Conservation (phyloP, 2,329 filamentous ascomycete species). For the Drechmeria coniospora region DNA sequence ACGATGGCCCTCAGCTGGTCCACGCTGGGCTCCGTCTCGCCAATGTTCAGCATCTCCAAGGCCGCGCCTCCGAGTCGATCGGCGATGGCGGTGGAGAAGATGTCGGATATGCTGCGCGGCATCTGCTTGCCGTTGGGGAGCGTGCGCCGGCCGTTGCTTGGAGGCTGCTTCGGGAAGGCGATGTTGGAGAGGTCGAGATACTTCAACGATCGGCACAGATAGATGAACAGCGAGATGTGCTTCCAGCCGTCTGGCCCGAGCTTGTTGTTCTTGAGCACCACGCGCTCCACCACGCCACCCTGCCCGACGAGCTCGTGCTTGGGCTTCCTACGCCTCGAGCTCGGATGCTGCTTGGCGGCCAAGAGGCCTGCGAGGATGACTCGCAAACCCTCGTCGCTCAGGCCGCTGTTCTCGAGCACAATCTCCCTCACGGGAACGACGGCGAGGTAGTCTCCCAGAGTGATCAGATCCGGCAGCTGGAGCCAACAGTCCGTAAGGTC, state of each 20-base stretch:
- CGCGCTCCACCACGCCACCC: constrained; percentile 67
- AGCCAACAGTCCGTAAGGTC: constrained; percentile 77
- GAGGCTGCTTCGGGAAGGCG: constrained; percentile 45
- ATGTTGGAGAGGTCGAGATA: constrained; percentile 77
- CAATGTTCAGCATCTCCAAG: constrained; percentile 71
- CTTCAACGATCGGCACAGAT: constrained; percentile 77
- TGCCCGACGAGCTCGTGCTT: constrained; percentile 27
- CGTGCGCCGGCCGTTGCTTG: constrained; percentile 12
- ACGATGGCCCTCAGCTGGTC: constrained; percentile 60
- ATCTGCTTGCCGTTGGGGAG: constrained; percentile 19
- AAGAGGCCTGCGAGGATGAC: constrained; percentile 76
- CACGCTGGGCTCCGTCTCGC: constrained; percentile 59
- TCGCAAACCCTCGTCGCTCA: constrained; percentile 75
- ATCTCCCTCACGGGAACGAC: constrained; percentile 83
- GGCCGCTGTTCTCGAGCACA: constrained; percentile 70
- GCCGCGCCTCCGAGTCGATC: constrained; percentile 61
- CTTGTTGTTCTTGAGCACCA: constrained; percentile 85
- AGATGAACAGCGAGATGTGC: constrained; percentile 75
- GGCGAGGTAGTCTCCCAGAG: constrained; percentile 84
- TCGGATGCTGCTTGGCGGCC: constrained; percentile 54
- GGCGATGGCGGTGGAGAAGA: constrained; percentile 61
- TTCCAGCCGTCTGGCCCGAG: constrained; percentile 82
- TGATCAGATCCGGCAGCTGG: constrained; percentile 68
- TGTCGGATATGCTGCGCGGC: constrained; percentile 29
- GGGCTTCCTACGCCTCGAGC: constrained; percentile 32